Percentiles rank a stretch among this genome's conserved stretches.
Conservation (phyloP, 2,329 filamentous ascomycete genomes). For the Ceratocystis diversiconidia region DNA sequence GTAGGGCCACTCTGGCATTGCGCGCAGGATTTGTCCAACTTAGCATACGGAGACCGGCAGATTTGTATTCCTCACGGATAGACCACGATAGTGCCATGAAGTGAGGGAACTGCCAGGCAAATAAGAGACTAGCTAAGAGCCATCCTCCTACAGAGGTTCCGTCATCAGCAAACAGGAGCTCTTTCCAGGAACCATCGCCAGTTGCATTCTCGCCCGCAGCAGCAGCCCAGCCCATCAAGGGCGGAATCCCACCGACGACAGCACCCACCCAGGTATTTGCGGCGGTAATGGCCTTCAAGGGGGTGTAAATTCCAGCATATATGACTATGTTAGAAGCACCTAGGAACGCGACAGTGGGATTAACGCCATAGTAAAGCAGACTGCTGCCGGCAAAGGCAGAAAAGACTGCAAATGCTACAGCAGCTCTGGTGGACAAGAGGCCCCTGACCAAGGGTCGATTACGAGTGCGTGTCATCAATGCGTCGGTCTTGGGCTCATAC, state of each 20-base stretch:
- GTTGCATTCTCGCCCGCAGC: slow-evolving; percentile 79
- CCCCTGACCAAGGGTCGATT: slow-evolving; percentile 78
- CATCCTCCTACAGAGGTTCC: slow-evolving; percentile 63
- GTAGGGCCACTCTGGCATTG: slow-evolving; percentile 73
- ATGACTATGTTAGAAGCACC: slow-evolving; percentile 74
- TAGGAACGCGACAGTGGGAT: slow-evolving; percentile 79
- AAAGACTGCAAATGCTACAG: slow-evolving; percentile 63
- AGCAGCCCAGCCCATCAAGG: slow-evolving; percentile 95
- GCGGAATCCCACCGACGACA: slow-evolving; percentile 82
- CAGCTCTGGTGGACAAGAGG: slow-evolving; percentile 56
- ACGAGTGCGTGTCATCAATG: slow-evolving; percentile 82
- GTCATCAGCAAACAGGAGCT: slow-evolving; percentile 54
- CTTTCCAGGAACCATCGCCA: slow-evolving; percentile 58
- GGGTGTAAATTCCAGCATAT: slow-evolving; percentile 87
- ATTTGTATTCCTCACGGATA: slow-evolving; percentile 79
- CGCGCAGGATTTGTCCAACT: slow-evolving; percentile 74
- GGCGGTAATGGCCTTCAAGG: slow-evolving; percentile 72
- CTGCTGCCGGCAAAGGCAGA: slow-evolving; percentile 56
- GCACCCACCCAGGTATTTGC: slow-evolving; percentile 94
- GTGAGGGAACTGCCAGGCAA: slow-evolving; percentile 96
- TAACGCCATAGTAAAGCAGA: slow-evolving; percentile 76
- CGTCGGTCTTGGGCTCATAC: slow-evolving; percentile 80
- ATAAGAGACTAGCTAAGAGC: slow-evolving; percentile 71
- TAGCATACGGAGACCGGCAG: slow-evolving; percentile 56
- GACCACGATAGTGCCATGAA: slow-evolving; percentile 89